These are phyloP conservation scores for Chaetomium strumarium DNA, from an alignment of 2,329 filamentous ascomycete species.

Conservation along the genomic window DNA sequence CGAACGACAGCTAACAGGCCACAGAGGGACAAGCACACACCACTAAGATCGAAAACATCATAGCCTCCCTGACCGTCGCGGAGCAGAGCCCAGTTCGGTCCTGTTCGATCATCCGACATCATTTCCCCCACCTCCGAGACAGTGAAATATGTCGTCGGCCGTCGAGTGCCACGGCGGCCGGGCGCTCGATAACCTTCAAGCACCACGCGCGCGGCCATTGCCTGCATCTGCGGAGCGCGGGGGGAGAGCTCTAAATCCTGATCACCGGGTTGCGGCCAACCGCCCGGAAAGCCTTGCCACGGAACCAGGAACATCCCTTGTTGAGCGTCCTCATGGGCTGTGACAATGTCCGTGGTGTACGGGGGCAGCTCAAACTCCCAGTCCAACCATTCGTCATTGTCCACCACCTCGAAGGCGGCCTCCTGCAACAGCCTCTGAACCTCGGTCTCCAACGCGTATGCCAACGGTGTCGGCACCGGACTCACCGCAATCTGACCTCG, in stretches of 20 bases:
- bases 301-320: not conserved
- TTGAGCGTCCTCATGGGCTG: not conserved
- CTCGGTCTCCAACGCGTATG: not conserved
- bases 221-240: not conserved
- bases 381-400: slow-evolving; percentile 1
- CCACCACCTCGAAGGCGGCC: not conserved
- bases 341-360: not conserved
- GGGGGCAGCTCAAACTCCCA: not conserved
- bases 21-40: not conserved
- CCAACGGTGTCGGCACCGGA: not conserved
- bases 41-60: slow-evolving; percentile 7
- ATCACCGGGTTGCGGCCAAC: not conserved
- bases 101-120: not conserved
- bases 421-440: not conserved
- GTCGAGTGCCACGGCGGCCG: not conserved
- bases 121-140: slow-evolving; percentile 9
- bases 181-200: too few relatives aligned
- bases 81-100: slow-evolving; percentile 6
- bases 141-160: not conserved
- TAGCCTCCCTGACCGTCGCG: not conserved
- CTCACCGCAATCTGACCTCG: not conserved
- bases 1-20: not conserved
- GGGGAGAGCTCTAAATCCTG: not conserved
- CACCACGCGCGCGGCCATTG: not conserved
- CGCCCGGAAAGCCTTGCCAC: not conserved